A percentile compares a stretch with the other conserved stretches of the same genome.
Evolutionary conservation across 148 eudicot genomes (phyloP).

Genomic region (Amaranthus hypochondriacus): DNA sequence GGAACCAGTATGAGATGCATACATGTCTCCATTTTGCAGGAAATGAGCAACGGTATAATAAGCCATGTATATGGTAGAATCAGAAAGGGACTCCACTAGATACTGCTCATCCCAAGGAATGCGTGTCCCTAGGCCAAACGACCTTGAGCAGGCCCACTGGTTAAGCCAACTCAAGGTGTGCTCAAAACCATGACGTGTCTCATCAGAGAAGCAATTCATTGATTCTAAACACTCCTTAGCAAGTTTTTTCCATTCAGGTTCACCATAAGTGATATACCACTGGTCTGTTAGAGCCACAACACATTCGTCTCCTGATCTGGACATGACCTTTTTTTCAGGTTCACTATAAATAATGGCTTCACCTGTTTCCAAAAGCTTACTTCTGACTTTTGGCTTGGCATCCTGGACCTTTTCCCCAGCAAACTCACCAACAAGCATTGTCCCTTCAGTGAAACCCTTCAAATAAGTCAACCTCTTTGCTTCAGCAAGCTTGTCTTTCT

Average conservation of each 20-base stretch:
- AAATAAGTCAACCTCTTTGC: slow-evolving; percentile 73
- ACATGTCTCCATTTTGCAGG: slow-evolving; percentile 71
- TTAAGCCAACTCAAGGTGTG: slow-evolving; percentile 85
- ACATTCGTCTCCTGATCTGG: slow-evolving; percentile 92
- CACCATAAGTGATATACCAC: slow-evolving; percentile 87
- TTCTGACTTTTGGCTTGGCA: slow-evolving; percentile 58
- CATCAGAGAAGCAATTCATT: slow-evolving; percentile 72
- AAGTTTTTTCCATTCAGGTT: slow-evolving; percentile 51
- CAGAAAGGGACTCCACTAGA: slow-evolving; percentile 84
- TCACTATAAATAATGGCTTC: slow-evolving; percentile 79
- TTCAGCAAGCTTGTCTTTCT: slow-evolving; percentile 77
- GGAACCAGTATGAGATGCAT: slow-evolving; percentile 42
- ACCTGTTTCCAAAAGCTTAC: slow-evolving; percentile 53
- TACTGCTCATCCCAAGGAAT: slow-evolving; percentile 90
- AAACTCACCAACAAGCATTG: slow-evolving; percentile 61
- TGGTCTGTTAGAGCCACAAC: slow-evolving; percentile 92
- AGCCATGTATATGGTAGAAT: slow-evolving; percentile 91
- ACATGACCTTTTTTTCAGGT: slow-evolving; percentile 85
- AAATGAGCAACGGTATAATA: slow-evolving; percentile 77
- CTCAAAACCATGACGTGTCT: slow-evolving; percentile 84
- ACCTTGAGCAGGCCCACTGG: slow-evolving; percentile 90
- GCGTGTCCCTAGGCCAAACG: slow-evolving; percentile 83
- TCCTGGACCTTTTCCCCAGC: slow-evolving; percentile 75
- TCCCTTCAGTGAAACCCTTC: slow-evolving; percentile 83
- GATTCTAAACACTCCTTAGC: slow-evolving; percentile 70